Base-by-base conservation (phyloP, 208 protist species). In the Naegleria fowleri region DNA sequence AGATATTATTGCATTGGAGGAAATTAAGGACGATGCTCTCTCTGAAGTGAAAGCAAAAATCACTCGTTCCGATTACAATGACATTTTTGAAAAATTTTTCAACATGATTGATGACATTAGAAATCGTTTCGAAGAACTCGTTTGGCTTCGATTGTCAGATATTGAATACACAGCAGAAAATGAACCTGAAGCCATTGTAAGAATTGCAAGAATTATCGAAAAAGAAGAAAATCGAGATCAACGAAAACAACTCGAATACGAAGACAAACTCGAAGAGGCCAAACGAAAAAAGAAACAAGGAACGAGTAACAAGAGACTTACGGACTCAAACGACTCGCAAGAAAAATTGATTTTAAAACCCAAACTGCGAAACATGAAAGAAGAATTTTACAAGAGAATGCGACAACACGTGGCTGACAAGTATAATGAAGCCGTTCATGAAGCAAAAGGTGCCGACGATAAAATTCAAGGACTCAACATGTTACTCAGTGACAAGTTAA, bases 131-230 rank as follows among this genome's bases (percentile, higher is more conserved):
- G 39, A 86, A 43, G n/a, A 40, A 19, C 6, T 86, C 7, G 11
- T 86, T 1, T 86, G 83, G 83, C 11, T 48, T 13, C 29, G 33
- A 29, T 19, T 86, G 39, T 22, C 83, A 4, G 83, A 86, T 29
- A 29, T 86, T 22, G 40, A 51, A 51, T 86, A 39, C 41, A 29
- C 16, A 5, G 13, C 22, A 43, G 83, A 86, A 43, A 48, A 40
- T 43, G 83, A 86, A 51, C 38, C 83, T 5, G 83, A 39, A 86
- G 13, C 16, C 29, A 43, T 86, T 9, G 83, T 86, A 86, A 86
- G 83, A 86, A 48, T 86, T 43, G 15, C n/a, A 29, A 86, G 83
- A 86, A 86, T 86, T 22, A 86, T 86, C 11, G 83, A 86, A 48
- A 86, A 48, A 29, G 39, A 86, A 86, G 83, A 86, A 86, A 39